These are phyloP conservation scores for Pochonia chlamydosporia DNA, from an alignment of 2,329 filamentous ascomycete genomes.

Conservation along the genomic window DNA sequence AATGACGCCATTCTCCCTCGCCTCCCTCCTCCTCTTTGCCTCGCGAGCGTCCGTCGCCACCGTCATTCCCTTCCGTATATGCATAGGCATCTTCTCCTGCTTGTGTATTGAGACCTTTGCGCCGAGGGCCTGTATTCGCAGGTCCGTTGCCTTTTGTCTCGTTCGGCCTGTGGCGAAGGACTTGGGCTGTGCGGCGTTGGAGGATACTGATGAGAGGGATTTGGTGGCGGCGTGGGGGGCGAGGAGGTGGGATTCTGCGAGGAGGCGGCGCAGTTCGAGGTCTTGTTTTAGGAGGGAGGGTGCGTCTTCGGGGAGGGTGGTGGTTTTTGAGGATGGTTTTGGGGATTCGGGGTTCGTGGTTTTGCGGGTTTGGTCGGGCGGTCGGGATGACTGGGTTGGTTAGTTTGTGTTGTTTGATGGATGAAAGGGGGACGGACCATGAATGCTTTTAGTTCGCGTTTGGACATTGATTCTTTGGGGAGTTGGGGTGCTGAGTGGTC, in stretches of 20 bases:
- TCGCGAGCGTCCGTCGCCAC: slow-evolving; percentile 62
- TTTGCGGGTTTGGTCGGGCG: slow-evolving; percentile 32
- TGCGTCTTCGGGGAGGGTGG: slow-evolving; percentile 48
- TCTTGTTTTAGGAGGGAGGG: slow-evolving; percentile 80
- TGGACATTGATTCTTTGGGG: slow-evolving; percentile 46
- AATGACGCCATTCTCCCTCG: slow-evolving; percentile 84
- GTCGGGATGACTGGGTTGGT: slow-evolving; percentile 38
- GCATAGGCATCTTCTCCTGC: slow-evolving; percentile 85
- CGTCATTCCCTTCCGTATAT: slow-evolving; percentile 77
- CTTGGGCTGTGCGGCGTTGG: slow-evolving; percentile 30
- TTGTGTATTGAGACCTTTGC: slow-evolving; percentile 68
- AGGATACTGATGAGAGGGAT: slow-evolving; percentile 33
- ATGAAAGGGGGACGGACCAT: slow-evolving; percentile 46
- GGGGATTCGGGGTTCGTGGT: slow-evolving; percentile 19
- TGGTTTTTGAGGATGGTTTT: slow-evolving; percentile 17
- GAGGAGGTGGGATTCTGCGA: slow-evolving; percentile 88
- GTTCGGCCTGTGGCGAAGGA: slow-evolving; percentile 59
- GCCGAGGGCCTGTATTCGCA: slow-evolving; percentile 76
- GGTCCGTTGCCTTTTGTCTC: slow-evolving; percentile 74
- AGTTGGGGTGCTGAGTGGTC: slow-evolving; percentile 45
- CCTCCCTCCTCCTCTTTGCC: slow-evolving; percentile 66
- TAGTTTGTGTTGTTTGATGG: slow-evolving; percentile 2
- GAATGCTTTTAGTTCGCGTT: slow-evolving; percentile 70
- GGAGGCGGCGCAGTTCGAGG: slow-evolving; percentile 81
- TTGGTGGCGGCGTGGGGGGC: slow-evolving; percentile 40